Base-by-base conservation (phyloP, 2,329 filamentous ascomycete species). In the Epichloe typhina region DNA sequence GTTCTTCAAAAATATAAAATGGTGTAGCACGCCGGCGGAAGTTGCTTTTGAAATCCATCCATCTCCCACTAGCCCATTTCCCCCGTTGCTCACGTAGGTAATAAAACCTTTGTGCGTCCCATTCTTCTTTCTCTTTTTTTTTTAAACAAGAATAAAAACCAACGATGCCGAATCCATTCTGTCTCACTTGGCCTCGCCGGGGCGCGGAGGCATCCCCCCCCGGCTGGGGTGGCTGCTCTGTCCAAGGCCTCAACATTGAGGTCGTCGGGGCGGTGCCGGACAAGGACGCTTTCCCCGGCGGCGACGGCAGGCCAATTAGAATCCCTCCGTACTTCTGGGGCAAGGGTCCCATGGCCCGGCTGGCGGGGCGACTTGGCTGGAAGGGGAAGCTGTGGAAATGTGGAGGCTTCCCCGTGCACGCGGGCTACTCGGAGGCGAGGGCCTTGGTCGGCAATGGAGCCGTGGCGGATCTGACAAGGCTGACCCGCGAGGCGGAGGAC, bases 361-460 rank as follows among this genome's bases (percentile, higher is more conserved):
- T 54, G 38, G 12, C 17, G 47, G 26, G 17, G 38, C 17, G 31
- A 3, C 36, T 42, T 36, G 38, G 23, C 17, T 23, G 12, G 26
- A 36, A 49, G 6, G 23, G 21, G 23, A 26, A 26, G 23, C 7
- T 7, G 23, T 2, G 23, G 7, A 33, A 15, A 4, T 4, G 21
- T 2, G 7, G 13, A 15, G 4, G 19, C 19, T 49, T 35, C 31
- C 52, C 54, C n/a, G 33, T 50, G 11, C 47, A 56, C 40, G 1
- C 42, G 4, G 55, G 56, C 38, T 57, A 57, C 47, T 49, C 45
- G n/a, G 54, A 56, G 47, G 55, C 54, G 3, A 52, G 55, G 49
- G 39, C 4, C 3, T 38, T 57, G 35, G 46, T 57, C 42, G 49
- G 54, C 8, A 4, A 46, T 11, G 55, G 55, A 8, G 40, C 45